A percentile compares a stretch with the other conserved stretches of the same genome.
phyloP scores from a whole-genome alignment of 208 protist species.

The Tetramitus jugosus region DNA sequence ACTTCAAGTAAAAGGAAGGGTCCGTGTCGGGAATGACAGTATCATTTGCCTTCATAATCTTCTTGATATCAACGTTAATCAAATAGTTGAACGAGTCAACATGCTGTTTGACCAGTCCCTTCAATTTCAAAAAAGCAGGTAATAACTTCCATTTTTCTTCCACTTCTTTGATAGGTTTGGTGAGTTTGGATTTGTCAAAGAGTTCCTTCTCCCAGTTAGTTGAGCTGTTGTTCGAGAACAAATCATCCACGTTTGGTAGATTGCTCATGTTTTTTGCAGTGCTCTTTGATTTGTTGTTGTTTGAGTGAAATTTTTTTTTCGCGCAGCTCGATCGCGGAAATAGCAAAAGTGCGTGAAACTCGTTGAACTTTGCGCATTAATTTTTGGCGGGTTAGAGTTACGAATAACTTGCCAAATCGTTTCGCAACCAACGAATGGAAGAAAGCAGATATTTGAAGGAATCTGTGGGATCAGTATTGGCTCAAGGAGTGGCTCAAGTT shows the following conservation, averaged over 20 bases:
- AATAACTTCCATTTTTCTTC: conserved; percentile 81
- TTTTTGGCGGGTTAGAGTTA: no score
- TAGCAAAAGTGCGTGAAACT: no score
- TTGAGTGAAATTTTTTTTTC: no score
- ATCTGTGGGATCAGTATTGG: background rate
- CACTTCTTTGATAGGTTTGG: conserved; percentile 37
- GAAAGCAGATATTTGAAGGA: background rate
- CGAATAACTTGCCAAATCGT: no score
- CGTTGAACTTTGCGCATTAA: no score
- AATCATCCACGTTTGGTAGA: no score
- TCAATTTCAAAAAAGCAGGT: conserved; percentile 77
- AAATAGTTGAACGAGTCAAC: conserved; percentile 96
- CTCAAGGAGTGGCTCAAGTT: background rate
- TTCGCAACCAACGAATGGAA: no score
- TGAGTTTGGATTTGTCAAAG: conserved; percentile 41
- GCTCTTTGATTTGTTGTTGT: no score
- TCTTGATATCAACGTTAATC: conserved; percentile 73
- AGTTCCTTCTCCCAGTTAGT: conserved; percentile 32
- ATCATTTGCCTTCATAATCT: conserved; percentile 80
- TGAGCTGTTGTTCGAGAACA: no score
- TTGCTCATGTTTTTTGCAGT: no score
- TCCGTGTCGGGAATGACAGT: conserved; percentile 60
- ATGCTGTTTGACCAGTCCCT: conserved; percentile 94
- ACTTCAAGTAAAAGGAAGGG: conserved; percentile 60
- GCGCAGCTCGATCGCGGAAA: no score